Percentiles rank a stretch among this genome's conserved stretches.
phyloP scores from a whole-genome alignment of 257 asterid genomes.

The Penstemon eatonii region DNA sequence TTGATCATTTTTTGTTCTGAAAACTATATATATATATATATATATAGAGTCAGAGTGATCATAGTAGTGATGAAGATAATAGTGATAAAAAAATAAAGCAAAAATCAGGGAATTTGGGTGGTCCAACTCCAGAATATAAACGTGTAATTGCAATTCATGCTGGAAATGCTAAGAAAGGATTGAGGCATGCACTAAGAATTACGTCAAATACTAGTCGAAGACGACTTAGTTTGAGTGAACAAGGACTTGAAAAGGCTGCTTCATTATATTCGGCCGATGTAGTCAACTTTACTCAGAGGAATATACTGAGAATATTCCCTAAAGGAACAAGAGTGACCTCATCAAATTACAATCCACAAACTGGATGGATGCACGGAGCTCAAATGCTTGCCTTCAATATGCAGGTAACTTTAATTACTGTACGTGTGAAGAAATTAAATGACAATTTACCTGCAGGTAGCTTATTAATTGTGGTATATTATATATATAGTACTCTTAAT shows the following conservation, averaged over 20 bases:
- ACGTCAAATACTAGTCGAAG: constrained; percentile 34
- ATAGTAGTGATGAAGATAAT: constrained; percentile 45
- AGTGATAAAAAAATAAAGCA: constrained; percentile 33
- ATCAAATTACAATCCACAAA: constrained; percentile 70
- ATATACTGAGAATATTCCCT: constrained; percentile 74
- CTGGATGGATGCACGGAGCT: constrained; percentile 95
- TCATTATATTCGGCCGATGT: constrained; percentile 48
- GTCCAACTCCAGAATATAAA: constrained; percentile 53
- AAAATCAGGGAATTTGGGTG: constrained; percentile 39
- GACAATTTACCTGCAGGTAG: too few species aligned
- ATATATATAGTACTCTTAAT: too few species aligned
- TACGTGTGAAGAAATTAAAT: too few species aligned
- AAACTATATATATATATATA: neutral
- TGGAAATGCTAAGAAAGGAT: constrained; percentile 79
- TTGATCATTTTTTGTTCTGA: neutral
- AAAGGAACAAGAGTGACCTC: constrained; percentile 89
- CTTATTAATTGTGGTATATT: too few species aligned
- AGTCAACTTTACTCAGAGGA: constrained; percentile 82
- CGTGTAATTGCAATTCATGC: constrained; percentile 87
- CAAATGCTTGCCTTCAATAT: constrained; percentile 97
- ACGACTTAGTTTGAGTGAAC: constrained; percentile 86
- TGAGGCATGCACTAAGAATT: constrained; percentile 56
- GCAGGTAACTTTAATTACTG: too few species aligned
- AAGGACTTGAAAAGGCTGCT: constrained; percentile 73
- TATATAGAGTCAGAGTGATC: constrained; percentile 39